phyloP scores from a whole-genome alignment of 441 rosid genomes.

The Pelargonium myrrhifolium region DNA sequence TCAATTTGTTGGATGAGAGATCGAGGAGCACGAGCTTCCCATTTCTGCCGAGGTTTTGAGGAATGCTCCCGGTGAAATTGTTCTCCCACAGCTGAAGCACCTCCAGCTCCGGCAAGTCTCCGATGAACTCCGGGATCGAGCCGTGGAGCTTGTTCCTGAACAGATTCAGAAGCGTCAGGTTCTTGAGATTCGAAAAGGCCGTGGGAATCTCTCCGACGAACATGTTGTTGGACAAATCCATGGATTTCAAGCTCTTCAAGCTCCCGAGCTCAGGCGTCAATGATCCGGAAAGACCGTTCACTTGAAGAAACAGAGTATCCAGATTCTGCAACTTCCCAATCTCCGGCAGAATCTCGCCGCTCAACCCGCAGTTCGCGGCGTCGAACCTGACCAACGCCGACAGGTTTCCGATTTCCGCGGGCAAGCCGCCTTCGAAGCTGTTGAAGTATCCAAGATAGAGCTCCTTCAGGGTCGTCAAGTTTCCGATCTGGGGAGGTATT shows the following conservation, averaged over 20 bases:
- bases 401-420: conserved; percentile 76
- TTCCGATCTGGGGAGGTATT: conserved; percentile 78
- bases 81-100: conserved; percentile 94
- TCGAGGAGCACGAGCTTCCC: conserved; percentile 59
- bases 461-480: conserved; percentile 49
- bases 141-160: conserved; percentile 87
- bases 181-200: conserved; percentile 49
- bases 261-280: conserved; percentile 56
- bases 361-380: conserved; percentile 66
- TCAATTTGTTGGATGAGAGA: conserved; percentile 80
- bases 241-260: conserved; percentile 63
- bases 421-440: conserved; percentile 51
- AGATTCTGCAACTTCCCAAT: conserved; percentile 63
- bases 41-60: conserved; percentile 59
- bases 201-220: conserved; percentile 71
- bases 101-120: conserved; percentile 64
- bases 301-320: conserved; percentile 86
- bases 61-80: conserved; percentile 79
- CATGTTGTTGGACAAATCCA: conserved; percentile 88
- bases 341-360: conserved; percentile 72
- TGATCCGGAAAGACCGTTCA: conserved; percentile 56
- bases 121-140: conserved; percentile 73
- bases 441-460: conserved; percentile 83
- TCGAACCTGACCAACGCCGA: conserved; percentile 61
- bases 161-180: conserved; percentile 72